phyloP scores from a whole-genome alignment of 1,284 basidiomycete species.

The Apiotrichum akiyoshidainum region DNA sequence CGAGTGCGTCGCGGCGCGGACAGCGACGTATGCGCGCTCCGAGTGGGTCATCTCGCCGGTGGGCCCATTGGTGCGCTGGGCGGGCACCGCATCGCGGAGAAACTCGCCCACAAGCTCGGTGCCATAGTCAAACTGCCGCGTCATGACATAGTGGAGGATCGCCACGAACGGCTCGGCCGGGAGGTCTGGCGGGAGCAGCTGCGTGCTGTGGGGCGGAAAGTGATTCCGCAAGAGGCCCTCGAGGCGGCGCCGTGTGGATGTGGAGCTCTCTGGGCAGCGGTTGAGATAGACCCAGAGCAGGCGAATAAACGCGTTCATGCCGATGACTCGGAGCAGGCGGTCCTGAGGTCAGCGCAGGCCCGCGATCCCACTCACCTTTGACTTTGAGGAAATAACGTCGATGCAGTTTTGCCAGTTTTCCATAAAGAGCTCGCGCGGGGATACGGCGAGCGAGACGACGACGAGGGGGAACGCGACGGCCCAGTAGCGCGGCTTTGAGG shows the following conservation, averaged over 20 bases:
- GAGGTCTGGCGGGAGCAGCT: slow-evolving; percentile 68
- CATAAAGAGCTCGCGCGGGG: slow-evolving; percentile 79
- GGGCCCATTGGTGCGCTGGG: slow-evolving; percentile 48
- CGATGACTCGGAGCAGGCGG: slow-evolving; percentile 65
- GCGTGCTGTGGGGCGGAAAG: slow-evolving; percentile 69
- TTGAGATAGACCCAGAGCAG: slow-evolving; percentile 92
- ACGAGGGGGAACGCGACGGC: slow-evolving; percentile 79
- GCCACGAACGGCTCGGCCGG: slow-evolving; percentile 72
- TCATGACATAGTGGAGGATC: slow-evolving; percentile 77
- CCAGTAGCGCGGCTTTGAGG: slow-evolving; percentile 88
- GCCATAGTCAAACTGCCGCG: slow-evolving; percentile 82
- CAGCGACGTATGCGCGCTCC: slow-evolving; percentile 70
- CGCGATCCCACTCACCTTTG: slow-evolving; percentile 62
- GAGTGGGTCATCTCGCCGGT: slow-evolving; percentile 57
- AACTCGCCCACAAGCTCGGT: slow-evolving; percentile 75
- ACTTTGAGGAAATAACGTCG: slow-evolving; percentile 66
- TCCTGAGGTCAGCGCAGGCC: slow-evolving; percentile 57
- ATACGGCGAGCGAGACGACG: slow-evolving; percentile 78
- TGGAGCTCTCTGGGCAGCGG: slow-evolving; percentile 79
- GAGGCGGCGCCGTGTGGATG: slow-evolving; percentile 72
- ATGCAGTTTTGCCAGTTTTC: slow-evolving; percentile 74
- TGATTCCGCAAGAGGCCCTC: slow-evolving; percentile 73
- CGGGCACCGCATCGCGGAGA: slow-evolving; percentile 61
- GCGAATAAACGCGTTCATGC: slow-evolving; percentile 79
- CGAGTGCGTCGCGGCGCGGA: slow-evolving; percentile 74